Evolutionary conservation across 495 filamentous ascomycete species (phyloP), one percentile per base, ranked within the genome.

Genomic region (Beverwykella pulmonaria): DNA sequence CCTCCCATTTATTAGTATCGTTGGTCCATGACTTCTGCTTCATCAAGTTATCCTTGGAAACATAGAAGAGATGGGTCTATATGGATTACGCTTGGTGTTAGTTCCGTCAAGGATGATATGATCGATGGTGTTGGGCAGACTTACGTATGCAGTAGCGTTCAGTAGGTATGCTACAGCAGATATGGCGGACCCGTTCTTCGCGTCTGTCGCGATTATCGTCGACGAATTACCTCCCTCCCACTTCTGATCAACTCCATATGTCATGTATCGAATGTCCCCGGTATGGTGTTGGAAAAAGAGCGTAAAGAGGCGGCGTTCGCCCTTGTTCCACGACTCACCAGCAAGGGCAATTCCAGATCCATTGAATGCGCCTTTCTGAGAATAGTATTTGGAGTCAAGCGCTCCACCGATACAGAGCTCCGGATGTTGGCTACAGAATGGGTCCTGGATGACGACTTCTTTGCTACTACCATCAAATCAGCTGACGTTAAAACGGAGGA

Each of bases 331-430:
- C 10, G 73, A 77, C 30, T 76, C 69, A 0, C 73, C 74, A 27
- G 75, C 75, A n/a, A 77, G 30, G 2, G 75, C 75, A 44, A 77
- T 74, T 12, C 75, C 75, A 2, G 75, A 70, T 48, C 75, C 75
- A 59, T 77, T 76, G 68, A 77, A 75, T 12, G 75, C 74, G 27
- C 75, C 75, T 26, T 61, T 63, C n/a, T 56, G 69, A 7, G 73
- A 73, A 22, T 71, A 55, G 19, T 74, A 69, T 3, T n/a, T 12
- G 3, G 59, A 56, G 41, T 64, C 65, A 14, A 73, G 61, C 0
- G 63, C 34, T 1, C 71, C 68, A 2, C 71, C 68, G 15, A 73
- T 65, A 26, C 53, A 55, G 44, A 71, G 65, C n/a, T 71, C 69
- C 8, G 62, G 63, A 48, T 67, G 20, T 5, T 9, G 27, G 17